phyloP scores from a whole-genome alignment of 495 filamentous ascomycete species.

The Darksidea phi region DNA sequence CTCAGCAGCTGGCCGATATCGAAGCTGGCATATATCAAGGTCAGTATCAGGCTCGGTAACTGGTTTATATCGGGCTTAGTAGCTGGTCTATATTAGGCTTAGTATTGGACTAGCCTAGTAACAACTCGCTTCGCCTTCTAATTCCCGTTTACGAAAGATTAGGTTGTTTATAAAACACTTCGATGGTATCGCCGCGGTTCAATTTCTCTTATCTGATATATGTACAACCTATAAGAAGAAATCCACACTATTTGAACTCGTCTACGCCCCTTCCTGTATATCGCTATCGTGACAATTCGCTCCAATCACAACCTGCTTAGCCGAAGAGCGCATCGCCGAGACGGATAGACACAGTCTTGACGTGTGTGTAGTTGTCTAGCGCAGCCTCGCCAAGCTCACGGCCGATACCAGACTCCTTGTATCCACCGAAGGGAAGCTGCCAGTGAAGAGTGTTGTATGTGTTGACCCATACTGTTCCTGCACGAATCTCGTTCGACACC shows the following conservation, averaged over 20 bases:
- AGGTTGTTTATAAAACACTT: no score
- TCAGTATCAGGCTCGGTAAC: no score
- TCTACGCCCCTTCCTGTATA: not conserved
- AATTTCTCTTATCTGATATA: no score
- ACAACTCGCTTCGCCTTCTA: no score
- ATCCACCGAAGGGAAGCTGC: constrained; percentile 85
- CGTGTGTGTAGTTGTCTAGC: constrained; percentile 87
- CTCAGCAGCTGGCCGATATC: no score
- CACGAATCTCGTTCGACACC: constrained; percentile 75
- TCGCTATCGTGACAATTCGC: not conserved
- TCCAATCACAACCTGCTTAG: constrained; percentile 27
- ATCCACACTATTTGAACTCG: not conserved
- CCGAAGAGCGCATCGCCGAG: constrained; percentile 64
- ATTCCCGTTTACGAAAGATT: no score
- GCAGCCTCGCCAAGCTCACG: constrained; percentile 94
- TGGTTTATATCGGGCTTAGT: no score
- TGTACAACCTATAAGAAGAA: no score
- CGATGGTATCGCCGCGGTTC: no score
- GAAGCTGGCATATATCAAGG: no score
- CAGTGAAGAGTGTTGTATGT: constrained; percentile 83
- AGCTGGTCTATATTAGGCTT: no score
- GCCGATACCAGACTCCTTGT: constrained; percentile 89
- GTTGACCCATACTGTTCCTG: constrained; percentile 97
- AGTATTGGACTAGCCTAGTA: no score
- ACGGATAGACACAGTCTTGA: constrained; percentile 65